Base-by-base conservation (phyloP, 2,329 filamentous ascomycete genomes). In the Alternaria alternata region DNA sequence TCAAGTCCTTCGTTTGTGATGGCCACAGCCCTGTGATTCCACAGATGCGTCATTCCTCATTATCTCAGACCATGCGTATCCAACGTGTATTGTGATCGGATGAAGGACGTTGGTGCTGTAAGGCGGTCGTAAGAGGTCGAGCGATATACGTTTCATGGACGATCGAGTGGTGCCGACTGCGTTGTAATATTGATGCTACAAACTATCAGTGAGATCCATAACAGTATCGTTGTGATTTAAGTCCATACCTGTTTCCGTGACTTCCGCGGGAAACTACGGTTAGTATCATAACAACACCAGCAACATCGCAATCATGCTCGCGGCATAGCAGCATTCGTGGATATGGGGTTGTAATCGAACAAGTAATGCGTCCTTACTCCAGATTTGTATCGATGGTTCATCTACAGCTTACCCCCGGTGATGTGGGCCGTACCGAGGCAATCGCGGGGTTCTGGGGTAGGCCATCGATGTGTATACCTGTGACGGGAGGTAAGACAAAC, bases 391-490 rank as follows among this genome's bases (percentile, higher is more conserved):
- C 30, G 6, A 24, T 42, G 39, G 46, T 49, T 38, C 46, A 22
- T 38, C 46, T 49, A 32, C 46, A 49, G 14, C 46, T 49, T 48
- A 7, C 46, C 34, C 18, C 16, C 46, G 20, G 14, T 26, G 30
- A 28, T 36, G 46, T 32, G 46, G 46, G 46, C 22, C 46, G 30
- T 44, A 20, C 41, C 42, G 36, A 28, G 57, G 61, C 57, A 57
- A 42, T 51, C 26, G 42, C 44, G 24, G 12, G 49, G 49, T 39
- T 61, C 16, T 24, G 30, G n/a, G 28, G 16, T 16, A 32, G n/a
- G 41, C 34, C 57, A 60, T 56, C 56, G 47, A 34, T 4, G n/a
- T 20, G 30, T 22, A 14, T 6, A 52, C 46, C 20, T 36, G 20
- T 32, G 20, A 36, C 20, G 5, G 46, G 20, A 14, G 20, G 22